A percentile compares a stretch with the other conserved stretches of the same genome.
Conservation (phyloP, 1,139 yeast species). For the Yamadazyma siamensis region DNA sequence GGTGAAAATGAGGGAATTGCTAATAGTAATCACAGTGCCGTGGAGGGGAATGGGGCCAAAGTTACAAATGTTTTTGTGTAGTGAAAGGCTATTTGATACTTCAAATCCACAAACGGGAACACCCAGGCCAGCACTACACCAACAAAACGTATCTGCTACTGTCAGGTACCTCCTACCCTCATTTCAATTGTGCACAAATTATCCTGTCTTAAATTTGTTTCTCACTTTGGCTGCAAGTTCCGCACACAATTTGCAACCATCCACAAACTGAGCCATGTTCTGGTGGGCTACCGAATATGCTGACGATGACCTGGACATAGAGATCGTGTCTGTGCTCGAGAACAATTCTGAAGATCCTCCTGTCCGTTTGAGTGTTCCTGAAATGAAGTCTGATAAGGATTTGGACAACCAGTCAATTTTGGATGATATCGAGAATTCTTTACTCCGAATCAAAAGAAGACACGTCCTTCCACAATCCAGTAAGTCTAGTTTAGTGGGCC, state of each 20-base stretch:
- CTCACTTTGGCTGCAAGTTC: not conserved
- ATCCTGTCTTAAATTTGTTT: not conserved
- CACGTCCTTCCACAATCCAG: not conserved
- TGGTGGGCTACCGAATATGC: constrained; percentile 8
- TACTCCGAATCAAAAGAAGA: constrained; percentile 2
- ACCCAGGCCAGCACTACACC: too few species aligned
- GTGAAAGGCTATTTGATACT: too few species aligned
- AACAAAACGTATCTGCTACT: too few species aligned
- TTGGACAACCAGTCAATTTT: constrained; percentile 8
- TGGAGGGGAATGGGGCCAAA: too few species aligned
- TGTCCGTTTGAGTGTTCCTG: constrained; percentile 11
- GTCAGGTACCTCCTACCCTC: too few species aligned
- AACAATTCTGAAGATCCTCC: constrained; percentile 3
- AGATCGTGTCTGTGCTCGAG: constrained; percentile 1
- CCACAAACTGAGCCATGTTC: constrained; percentile 2
- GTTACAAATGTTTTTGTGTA: too few species aligned
- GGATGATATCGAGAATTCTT: constrained; percentile 11
- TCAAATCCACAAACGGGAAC: too few species aligned
- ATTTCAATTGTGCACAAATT: too few species aligned
- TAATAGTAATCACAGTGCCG: too few species aligned
- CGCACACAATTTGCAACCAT: constrained; percentile 17
- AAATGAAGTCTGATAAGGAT: constrained; percentile 1
- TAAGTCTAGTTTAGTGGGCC: too few species aligned
- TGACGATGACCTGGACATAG: not conserved
- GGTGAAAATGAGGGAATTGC: too few species aligned